Evolutionary conservation across 139 green algal species (phyloP).

Genomic region (Closterium sp.): DNA sequence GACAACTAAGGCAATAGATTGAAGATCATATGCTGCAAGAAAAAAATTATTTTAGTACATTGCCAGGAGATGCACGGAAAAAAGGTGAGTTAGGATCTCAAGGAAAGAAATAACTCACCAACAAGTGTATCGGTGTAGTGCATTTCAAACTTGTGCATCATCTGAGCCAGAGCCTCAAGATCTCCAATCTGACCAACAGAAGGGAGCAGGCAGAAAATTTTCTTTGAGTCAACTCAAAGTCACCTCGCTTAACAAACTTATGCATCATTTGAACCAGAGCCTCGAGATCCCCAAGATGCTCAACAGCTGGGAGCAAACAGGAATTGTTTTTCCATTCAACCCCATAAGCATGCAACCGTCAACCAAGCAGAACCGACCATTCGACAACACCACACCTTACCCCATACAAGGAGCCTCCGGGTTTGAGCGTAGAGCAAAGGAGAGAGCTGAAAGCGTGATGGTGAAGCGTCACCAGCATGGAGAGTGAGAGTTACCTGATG

Average conservation of each 20-base stretch:
- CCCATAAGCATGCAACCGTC: too few species aligned
- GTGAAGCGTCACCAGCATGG: too few species aligned
- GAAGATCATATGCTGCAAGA: too few species aligned
- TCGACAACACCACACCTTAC: neutral
- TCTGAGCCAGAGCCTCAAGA: constrained; percentile 16
- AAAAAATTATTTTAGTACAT: too few species aligned
- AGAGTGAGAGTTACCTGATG: too few species aligned
- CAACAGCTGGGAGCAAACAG: neutral
- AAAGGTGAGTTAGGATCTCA: too few species aligned
- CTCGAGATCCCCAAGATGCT: too few species aligned
- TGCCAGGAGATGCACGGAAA: neutral
- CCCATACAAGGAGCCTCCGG: constrained; percentile 32
- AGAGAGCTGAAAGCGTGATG: too few species aligned
- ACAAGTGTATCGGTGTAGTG: constrained; percentile 39
- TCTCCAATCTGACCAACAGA: constrained; percentile 16
- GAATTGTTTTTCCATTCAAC: neutral
- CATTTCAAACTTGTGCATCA: constrained; percentile 51
- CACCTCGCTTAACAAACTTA: neutral
- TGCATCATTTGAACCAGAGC: neutral
- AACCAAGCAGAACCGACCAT: neutral
- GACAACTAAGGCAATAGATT: too few species aligned
- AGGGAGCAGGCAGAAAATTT: neutral
- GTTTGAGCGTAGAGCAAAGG: constrained; percentile 8
- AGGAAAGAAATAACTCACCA: neutral
- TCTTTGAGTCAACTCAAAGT: neutral